A percentile compares a stretch with the other conserved stretches of the same genome.
Evolutionary conservation across 345 rosid genomes (phyloP).

Genomic region (Eucalyptus tenuipes): DNA sequence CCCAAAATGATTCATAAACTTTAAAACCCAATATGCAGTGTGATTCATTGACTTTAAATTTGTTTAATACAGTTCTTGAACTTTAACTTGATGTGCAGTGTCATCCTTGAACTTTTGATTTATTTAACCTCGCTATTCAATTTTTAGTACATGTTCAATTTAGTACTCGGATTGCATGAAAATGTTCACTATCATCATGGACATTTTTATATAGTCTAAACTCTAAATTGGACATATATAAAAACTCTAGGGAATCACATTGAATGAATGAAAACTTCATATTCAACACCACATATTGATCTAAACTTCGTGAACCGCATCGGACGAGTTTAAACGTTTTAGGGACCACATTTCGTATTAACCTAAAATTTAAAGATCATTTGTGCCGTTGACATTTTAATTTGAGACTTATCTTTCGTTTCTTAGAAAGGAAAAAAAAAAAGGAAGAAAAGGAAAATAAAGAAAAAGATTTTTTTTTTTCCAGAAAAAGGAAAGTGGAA

Average conservation of each 20-base stretch:
- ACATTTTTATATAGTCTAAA: too few species aligned
- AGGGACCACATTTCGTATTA: not conserved
- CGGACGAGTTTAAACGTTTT: too few species aligned
- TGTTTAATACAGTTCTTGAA: accelerated
- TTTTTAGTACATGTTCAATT: too few species aligned
- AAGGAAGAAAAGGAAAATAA: not conserved
- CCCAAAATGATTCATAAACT: too few species aligned
- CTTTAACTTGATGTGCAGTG: accelerated
- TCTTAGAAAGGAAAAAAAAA: not conserved
- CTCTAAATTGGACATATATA: too few species aligned
- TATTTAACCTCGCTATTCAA: accelerated
- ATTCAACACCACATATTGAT: too few species aligned
- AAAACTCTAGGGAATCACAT: too few species aligned
- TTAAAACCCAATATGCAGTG: too few species aligned
- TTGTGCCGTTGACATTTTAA: not conserved
- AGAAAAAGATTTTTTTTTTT: not conserved
- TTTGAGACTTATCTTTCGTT: not conserved
- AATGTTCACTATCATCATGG: accelerated
- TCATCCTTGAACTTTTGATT: accelerated
- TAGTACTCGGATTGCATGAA: accelerated
- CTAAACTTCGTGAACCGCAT: too few species aligned
- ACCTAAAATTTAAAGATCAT: too few species aligned
- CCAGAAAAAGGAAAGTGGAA: not conserved
- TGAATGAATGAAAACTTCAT: too few species aligned
- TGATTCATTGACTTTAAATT: too few species aligned